Evolutionary conservation across 352 stramenopile genomes (phyloP).

Genomic region (Peronospora farinosa): DNA sequence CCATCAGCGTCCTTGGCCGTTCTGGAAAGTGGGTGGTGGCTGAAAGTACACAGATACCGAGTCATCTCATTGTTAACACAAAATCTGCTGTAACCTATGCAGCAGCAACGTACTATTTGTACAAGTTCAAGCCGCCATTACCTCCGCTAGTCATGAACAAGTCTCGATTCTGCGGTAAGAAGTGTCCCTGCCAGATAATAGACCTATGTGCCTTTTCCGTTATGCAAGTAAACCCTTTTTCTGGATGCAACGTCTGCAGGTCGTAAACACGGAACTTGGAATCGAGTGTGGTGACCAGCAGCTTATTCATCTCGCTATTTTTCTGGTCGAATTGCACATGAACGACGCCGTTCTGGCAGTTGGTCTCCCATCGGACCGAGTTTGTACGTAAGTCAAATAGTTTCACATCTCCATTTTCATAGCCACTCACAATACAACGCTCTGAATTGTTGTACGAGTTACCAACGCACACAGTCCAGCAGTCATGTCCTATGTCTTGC

Average conservation of each 20-base stretch:
- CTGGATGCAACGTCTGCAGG: constrained; percentile 88
- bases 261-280: constrained; percentile 95
- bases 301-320: constrained; percentile 98
- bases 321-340: constrained; percentile 93
- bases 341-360: constrained; percentile 94
- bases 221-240: constrained; percentile 89
- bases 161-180: constrained; percentile 94
- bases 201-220: constrained; percentile 92
- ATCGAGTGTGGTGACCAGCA: constrained; percentile 92
- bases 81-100: background rate
- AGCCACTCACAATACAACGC: constrained; percentile 89
- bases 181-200: constrained; percentile 91
- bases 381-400: constrained; percentile 94
- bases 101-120: constrained; percentile 90
- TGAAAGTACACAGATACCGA: constrained; percentile 23
- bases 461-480: constrained; percentile 94
- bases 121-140: constrained; percentile 95
- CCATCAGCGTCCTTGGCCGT: constrained; percentile 83
- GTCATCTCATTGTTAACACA: constrained; percentile 11
- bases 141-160: constrained; percentile 94
- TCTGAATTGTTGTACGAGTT: constrained; percentile 93
- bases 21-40: constrained; percentile 76
- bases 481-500: constrained; percentile 81
- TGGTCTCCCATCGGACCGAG: constrained; percentile 92
- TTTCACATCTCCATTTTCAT: constrained; percentile 97